A percentile compares a stretch with the other conserved stretches of the same genome.
phyloP scores from a whole-genome alignment of 1,139 yeast species.

The Yarrowia galli region DNA sequence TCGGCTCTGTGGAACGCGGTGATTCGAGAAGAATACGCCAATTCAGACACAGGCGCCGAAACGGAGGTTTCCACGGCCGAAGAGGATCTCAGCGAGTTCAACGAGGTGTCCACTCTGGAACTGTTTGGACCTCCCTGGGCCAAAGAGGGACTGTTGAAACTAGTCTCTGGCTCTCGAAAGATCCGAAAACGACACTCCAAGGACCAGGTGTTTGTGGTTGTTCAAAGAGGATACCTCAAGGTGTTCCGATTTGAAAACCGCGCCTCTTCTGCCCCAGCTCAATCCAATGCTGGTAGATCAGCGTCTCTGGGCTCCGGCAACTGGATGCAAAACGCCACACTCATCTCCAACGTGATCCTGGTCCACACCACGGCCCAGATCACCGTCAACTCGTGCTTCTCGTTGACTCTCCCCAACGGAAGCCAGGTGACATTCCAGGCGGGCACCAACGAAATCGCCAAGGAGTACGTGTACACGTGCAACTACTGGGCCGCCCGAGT shows the following conservation, averaged over 20 bases:
- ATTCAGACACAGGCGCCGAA: conserved; percentile 1
- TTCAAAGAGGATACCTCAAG: conserved; percentile 50
- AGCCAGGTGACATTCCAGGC: conserved; percentile 54
- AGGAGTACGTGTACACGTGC: conserved; percentile 75
- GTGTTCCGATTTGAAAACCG: conserved; percentile 47
- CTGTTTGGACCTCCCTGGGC: conserved; percentile 79
- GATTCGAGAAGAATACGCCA: conserved; percentile 47
- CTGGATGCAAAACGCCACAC: conserved; percentile 58
- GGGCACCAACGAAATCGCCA: conserved; percentile 72
- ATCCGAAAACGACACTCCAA: conserved; percentile 44
- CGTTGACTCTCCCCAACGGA: conserved; percentile 47
- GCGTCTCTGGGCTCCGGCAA: conserved; percentile 65
- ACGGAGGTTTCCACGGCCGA: conserved; percentile 7
- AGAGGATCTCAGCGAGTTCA: conserved; percentile 3
- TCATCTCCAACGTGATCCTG: conserved; percentile 48
- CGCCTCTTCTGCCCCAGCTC: conserved; percentile 47
- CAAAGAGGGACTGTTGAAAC: conserved; percentile 73
- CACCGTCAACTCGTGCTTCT: conserved; percentile 36
- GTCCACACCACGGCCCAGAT: conserved; percentile 45
- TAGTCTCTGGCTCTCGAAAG: conserved; percentile 45
- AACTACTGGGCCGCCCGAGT: conserved; percentile 91
- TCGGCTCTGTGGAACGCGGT: conserved; percentile 48
- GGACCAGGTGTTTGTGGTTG: conserved; percentile 49
- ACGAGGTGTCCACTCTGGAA: conserved; percentile 38
- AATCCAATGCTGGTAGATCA: conserved; percentile 41